Evolutionary conservation across 257 asterid genomes (phyloP).

Genomic region (Ajuga chamaepitys): DNA sequence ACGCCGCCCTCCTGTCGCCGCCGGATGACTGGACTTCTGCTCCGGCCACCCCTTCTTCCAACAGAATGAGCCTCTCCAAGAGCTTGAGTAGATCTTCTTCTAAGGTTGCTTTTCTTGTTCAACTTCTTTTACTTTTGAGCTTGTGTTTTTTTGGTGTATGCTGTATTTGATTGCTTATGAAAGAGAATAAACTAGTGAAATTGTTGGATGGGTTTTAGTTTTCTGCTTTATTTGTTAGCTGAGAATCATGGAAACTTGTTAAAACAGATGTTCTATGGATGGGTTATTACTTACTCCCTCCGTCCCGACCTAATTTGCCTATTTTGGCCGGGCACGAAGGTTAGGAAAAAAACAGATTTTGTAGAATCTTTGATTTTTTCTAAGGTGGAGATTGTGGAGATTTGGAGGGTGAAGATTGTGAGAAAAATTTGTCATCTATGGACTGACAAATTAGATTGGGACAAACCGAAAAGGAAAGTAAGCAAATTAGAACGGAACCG

Average conservation of each 20-base stretch:
- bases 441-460: too few relatives aligned
- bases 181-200: neutral
- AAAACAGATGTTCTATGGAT: too few relatives aligned
- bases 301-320: too few relatives aligned
- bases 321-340: too few relatives aligned
- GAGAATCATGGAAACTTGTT: neutral
- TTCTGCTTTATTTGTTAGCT: slow-evolving; percentile 10
- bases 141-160: neutral
- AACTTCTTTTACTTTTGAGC: neutral
- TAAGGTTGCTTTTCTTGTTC: slow-evolving; percentile 42
- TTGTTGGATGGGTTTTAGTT: neutral
- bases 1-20: slow-evolving; percentile 60
- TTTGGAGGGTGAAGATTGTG: too few relatives aligned
- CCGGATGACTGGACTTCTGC: slow-evolving; percentile 49
- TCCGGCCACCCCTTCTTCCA: slow-evolving; percentile 53
- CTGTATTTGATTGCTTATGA: slow-evolving; percentile 1
- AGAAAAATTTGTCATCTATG: too few relatives aligned
- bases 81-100: slow-evolving; percentile 88
- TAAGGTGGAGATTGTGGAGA: too few relatives aligned
- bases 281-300: neutral
- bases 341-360: too few relatives aligned
- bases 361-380: too few relatives aligned
- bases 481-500: too few relatives aligned
- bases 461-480: too few relatives aligned
- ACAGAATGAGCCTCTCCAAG: slow-evolving; percentile 53